Conservation (phyloP, 129 eudicot species). For the Heracleum sosnowskyi region DNA sequence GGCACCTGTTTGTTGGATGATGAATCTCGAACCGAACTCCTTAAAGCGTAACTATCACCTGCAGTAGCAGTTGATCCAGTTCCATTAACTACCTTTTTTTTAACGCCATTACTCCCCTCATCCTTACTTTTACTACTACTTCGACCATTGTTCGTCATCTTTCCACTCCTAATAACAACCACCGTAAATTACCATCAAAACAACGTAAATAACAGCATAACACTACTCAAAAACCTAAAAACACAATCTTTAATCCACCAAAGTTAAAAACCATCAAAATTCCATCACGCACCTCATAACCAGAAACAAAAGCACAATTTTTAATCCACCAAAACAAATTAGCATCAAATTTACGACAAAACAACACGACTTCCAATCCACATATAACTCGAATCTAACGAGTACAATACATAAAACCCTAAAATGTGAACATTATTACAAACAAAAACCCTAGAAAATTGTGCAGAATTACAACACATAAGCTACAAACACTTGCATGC, state of each 20-base stretch:
- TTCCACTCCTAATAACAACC: conserved; percentile 14
- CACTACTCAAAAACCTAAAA: background rate
- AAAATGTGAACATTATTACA: background rate
- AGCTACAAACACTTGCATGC: background rate
- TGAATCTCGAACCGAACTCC: conserved; percentile 42
- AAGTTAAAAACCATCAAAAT: background rate
- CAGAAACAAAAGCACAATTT: background rate
- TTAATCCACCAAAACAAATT: background rate
- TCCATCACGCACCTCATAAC: background rate
- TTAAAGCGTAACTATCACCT: conserved; percentile 24
- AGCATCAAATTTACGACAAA: background rate
- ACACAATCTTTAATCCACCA: background rate
- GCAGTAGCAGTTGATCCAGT: conserved; percentile 23
- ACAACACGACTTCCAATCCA: background rate
- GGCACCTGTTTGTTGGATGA: conserved; percentile 30
- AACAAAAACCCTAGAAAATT: background rate
- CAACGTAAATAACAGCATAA: background rate
- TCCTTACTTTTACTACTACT: conserved; percentile 25
- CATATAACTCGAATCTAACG: background rate
- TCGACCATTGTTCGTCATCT: conserved; percentile 41
- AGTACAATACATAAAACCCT: background rate
- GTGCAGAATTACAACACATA: background rate
- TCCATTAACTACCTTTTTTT: conserved; percentile 21
- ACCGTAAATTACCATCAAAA: background rate
- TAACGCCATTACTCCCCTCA: conserved; percentile 28